These are phyloP conservation scores for Neurospora sp. DNA, from an alignment of 495 filamentous ascomycete species.

Conservation along the genomic window DNA sequence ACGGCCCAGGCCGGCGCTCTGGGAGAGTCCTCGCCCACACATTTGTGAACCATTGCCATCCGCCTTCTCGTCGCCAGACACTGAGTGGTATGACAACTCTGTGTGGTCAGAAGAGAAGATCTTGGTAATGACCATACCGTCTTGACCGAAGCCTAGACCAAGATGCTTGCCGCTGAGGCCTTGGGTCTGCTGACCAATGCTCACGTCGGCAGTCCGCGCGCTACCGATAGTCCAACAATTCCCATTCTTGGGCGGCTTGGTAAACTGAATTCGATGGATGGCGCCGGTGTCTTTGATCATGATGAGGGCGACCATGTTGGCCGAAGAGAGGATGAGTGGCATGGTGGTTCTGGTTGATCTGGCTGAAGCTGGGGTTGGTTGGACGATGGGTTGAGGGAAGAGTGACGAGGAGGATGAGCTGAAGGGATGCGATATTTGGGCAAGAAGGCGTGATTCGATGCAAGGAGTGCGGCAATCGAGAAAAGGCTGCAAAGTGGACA, in stretches of 20 bases:
- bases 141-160: not conserved
- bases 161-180: not conserved
- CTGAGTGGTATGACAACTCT: not conserved
- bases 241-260: not conserved
- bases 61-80: not conserved
- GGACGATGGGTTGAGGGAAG: not conserved
- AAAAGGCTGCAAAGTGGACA: not conserved
- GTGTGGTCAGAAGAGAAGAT: not conserved
- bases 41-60: not conserved
- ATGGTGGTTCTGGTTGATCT: not conserved
- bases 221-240: not conserved
- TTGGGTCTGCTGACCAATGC: not conserved
- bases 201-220: not conserved
- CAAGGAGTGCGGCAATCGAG: not conserved
- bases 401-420: not conserved
- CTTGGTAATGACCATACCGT: not conserved
- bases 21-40: not conserved
- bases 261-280: not conserved
- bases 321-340: not conserved
- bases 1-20: not conserved
- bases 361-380: not conserved
- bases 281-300: not conserved
- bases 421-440: not conserved
- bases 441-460: not conserved
- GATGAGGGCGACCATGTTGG: not conserved